Base-by-base conservation (phyloP, 2,329 filamentous ascomycete genomes). In the Dryadomyces quercivorus region DNA sequence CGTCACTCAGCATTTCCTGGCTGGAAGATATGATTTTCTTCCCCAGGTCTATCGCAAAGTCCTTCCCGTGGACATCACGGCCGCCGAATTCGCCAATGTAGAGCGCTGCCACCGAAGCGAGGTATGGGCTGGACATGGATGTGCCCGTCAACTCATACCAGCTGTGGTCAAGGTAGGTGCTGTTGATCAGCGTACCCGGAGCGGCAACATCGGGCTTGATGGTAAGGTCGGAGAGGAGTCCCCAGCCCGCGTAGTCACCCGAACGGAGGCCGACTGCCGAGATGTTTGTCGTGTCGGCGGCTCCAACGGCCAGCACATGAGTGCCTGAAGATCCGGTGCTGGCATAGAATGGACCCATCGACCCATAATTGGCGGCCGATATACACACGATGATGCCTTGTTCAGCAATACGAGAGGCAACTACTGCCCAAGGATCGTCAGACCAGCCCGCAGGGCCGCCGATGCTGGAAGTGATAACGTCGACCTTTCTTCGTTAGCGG, bases 401-500 rank as follows among this genome's bases (percentile, higher is more conserved):
- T 13, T 72, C 73, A 16, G 77, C 75, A 40, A 81, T 79, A 4
- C 75, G 70, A 18, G 74, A 72, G 16, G 77, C 74, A 2, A 70
- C 71, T 1, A 72, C 70, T 8, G 76, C 70, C 73, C 72, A 77
- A 0, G 75, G 70, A 15, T 77, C 72, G 57, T 77, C 73, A 2
- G 69, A 67, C 77, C 77, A 81, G 13, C 78, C 78, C 0, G 69
- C 71, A 0, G 72, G 60, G 0, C 70, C 70, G 16, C 77, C 76
- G 50, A 81, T 73, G 5, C 75, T 78, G 1, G 75, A 70, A 0
- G 75, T 78, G 62, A 81, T 81, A 58, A 81, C 75, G 60, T 81
- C 69, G 38, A 74, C 75, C 56, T 57, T 31, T 31, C 26, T 31
- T 31, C 26, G 26, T 31, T 31, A 31, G 26, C 26, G 8, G 26